Conservation (phyloP, 257 asterid species). For the Lithospermum erythrorhizon region DNA sequence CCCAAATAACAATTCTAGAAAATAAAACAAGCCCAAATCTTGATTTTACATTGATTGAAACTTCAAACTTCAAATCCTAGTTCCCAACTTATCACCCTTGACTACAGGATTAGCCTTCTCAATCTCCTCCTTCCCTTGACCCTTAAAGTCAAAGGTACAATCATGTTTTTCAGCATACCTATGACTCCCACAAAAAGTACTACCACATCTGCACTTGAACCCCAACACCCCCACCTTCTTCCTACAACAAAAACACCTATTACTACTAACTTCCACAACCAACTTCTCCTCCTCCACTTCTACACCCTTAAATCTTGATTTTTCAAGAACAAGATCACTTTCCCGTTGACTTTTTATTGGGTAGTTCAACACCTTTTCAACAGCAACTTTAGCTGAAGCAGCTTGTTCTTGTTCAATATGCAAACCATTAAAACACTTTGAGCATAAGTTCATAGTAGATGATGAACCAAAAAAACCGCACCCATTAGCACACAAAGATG, state of each 20-base stretch:
- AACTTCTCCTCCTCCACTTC: constrained; percentile 11
- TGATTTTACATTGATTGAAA: not conserved
- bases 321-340: not conserved
- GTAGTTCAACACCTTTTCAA: not conserved
- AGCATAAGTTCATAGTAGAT: not conserved
- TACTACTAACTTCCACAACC: constrained; percentile 15
- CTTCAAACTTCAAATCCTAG: constrained; percentile 7
- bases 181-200: constrained; percentile 39
- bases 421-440: not conserved
- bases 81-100: constrained; percentile 29
- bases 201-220: constrained; percentile 39
- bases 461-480: constrained; percentile 1
- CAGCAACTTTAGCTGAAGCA: constrained; percentile 3
- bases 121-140: constrained; percentile 19
- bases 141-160: constrained; percentile 38
- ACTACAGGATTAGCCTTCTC: constrained; percentile 39
- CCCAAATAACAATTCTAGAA: no score
- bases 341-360: not conserved
- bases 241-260: constrained; percentile 29
- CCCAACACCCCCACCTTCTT: constrained; percentile 42
- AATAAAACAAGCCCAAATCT: not conserved
- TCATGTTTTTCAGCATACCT: constrained; percentile 40
- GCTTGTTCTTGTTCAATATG: not conserved
- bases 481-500: constrained; percentile 3
- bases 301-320: not conserved